A percentile compares a stretch with the other conserved stretches of the same genome.
phyloP scores from a whole-genome alignment of 148 eudicot genomes.

The Cornus controversa region DNA sequence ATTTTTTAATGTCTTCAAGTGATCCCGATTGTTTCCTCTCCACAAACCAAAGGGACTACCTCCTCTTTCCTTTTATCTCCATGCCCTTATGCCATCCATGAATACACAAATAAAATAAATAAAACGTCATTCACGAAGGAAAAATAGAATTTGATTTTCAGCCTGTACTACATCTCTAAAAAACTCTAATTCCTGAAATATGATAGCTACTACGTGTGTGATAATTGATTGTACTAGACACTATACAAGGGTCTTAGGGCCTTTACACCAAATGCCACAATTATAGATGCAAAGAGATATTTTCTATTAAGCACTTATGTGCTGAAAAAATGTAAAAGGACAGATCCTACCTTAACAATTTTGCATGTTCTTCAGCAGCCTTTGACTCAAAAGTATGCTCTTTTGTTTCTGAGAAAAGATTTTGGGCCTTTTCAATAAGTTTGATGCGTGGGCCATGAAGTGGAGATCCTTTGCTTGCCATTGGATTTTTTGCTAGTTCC shows the following conservation, averaged over 20 bases:
- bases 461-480: slow-evolving; percentile 90
- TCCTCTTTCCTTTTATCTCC: background rate
- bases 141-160: too few species aligned
- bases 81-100: background rate
- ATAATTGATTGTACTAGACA: background rate
- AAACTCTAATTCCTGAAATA: background rate
- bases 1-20: background rate
- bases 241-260: background rate
- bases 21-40: background rate
- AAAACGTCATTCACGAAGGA: background rate
- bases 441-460: slow-evolving; percentile 94
- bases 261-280: background rate
- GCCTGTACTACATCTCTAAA: background rate
- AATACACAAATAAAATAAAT: too few species aligned
- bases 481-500: slow-evolving; percentile 80
- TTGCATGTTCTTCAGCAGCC: slow-evolving; percentile 99
- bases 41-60: background rate
- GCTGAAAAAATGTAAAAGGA: background rate
- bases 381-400: slow-evolving; percentile 91
- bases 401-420: slow-evolving; percentile 84
- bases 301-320: background rate
- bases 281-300: too few species aligned
- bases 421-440: slow-evolving; percentile 78
- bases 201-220: background rate
- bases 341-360: slow-evolving; percentile 57